Base-by-base conservation (phyloP, 306 rosid genomes). In the Quercus berberidifolia region DNA sequence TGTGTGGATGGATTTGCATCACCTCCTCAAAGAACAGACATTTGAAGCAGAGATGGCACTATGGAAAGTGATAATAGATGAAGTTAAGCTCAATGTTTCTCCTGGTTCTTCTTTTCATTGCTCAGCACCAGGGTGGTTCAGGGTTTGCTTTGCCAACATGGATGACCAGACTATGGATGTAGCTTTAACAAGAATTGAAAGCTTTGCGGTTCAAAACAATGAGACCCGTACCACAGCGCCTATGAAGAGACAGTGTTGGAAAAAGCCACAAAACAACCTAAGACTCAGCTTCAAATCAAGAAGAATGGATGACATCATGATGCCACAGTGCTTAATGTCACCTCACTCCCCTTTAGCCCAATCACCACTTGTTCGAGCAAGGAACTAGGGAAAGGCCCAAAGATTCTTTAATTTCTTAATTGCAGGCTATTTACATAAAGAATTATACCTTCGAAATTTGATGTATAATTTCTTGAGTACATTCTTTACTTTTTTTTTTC, bases 71-170 rank as follows among this genome's bases (percentile, higher is more conserved):
- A 90, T 93, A 5, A 85, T 91, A 26, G 30, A 86, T 1, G 83
- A 91, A 1, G 97, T 93, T 4, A 93, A 91, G 89, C 90, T 93
- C 25, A 93, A 93, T 17, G 91, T 93, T 18, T 93, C 97, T 0
- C 97, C 98, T 3, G 98, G 98, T 9, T 80, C 83, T 74, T 93
- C 98, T 7, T 93, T 93, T 41, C 97, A 87, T 33, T 93, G 97
- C 78, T 74, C 86, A 0, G 96, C 92, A 71, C 90, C 97, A 0
- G 96, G 97, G 1, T 89, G 95, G 98, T 93, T 93, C 57, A 85
- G 97, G 74, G 97, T 93, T 0, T 93, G 95, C 71, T 89, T 87
- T 69, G 98, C 96, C 14, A 93, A 91, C 78, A 93, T 93, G 95
- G 98, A 93, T 64, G 90, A 90, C 38, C 60, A 68, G 20, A 89